Evolutionary conservation across 2,329 filamentous ascomycete genomes (phyloP).

Genomic region (Cercospora zeae-maydis): DNA sequence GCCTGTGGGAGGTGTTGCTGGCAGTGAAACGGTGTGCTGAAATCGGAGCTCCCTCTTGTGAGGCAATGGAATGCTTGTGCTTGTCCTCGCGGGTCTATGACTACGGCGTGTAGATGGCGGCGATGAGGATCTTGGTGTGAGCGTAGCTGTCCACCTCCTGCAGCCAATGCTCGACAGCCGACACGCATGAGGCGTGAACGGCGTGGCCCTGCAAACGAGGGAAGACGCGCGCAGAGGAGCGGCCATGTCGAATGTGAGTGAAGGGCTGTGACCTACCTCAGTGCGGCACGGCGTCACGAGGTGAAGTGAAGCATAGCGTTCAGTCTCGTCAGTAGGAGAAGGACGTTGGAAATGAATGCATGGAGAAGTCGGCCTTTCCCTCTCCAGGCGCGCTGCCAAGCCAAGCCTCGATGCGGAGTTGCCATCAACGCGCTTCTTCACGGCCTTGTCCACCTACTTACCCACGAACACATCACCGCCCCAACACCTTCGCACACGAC

Average conservation of each 20-base stretch:
- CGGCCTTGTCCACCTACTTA: constrained; percentile 12
- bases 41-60: background rate
- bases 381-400: background rate
- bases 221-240: constrained; percentile 19
- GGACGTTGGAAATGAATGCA: background rate
- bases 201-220: constrained; percentile 10
- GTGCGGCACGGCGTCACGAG: background rate
- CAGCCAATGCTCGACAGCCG: constrained; percentile 15
- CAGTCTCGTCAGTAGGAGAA: too few species aligned
- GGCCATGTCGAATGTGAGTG: constrained; percentile 8
- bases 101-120: background rate
- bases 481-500: background rate
- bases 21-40: background rate
- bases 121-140: background rate
- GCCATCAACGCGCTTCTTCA: constrained; percentile 2
- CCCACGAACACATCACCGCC: constrained; percentile 11
- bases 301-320: background rate
- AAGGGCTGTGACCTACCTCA: constrained; percentile 21
- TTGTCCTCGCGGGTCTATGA: background rate
- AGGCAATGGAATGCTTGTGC: background rate
- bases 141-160: constrained; percentile 20
- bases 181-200: constrained; percentile 21
- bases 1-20: background rate
- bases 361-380: background rate
- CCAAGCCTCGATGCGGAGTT: constrained; percentile 1